Base-by-base conservation (phyloP, 805 yeast species). In the Schwanniomyces pseudopolymorphus region DNA sequence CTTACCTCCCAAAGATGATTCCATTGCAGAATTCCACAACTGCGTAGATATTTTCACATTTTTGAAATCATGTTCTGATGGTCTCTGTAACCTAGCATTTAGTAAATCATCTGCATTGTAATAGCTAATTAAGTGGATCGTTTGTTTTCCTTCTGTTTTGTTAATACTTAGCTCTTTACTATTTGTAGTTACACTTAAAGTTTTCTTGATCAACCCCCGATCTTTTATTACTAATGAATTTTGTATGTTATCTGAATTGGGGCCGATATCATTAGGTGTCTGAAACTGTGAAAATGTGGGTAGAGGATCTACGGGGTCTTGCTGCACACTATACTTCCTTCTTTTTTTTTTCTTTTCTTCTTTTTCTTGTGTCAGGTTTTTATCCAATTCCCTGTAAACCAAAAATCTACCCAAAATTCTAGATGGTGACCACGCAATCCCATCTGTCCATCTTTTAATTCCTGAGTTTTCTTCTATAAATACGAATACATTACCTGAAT, bases 371-470 rank as follows among this genome's bases (percentile, higher is more conserved):
- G 71, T 54, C 0, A 79, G 73, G 6, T 63, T 64, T 27, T 65
- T 63, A 51, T 72, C 75, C 40, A 72, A 56, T 45, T 90, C 95
- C 22, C 96, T 78, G 64, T 91, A 91, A 9, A 91, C 84, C 27
- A 91, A 70, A 56, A 91, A 91, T 48, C 94, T 75, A 5, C 96
- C 96, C 22, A 89, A 74, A 33, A 91, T 89, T 41, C 97, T 74
- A 2, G 95, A 85, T 0, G 97, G 96, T 2, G 91, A 83, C 98
- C 98, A 91, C 11, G 91, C 74, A 11, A 88, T 80, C n/a, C 97
- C 96, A 59, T 91, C 98, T 1, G 98, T 91, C 98, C 98, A 91
- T 48, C 98, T 75, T 61, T 87, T 87, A 49, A 91, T 90, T 2
- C 92, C 90, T 0, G 91, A 83, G 10, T 78, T 72, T 54, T 86